phyloP scores from a whole-genome alignment of 2,329 filamentous ascomycete species.

The Ceratocystiopsis sp. region DNA sequence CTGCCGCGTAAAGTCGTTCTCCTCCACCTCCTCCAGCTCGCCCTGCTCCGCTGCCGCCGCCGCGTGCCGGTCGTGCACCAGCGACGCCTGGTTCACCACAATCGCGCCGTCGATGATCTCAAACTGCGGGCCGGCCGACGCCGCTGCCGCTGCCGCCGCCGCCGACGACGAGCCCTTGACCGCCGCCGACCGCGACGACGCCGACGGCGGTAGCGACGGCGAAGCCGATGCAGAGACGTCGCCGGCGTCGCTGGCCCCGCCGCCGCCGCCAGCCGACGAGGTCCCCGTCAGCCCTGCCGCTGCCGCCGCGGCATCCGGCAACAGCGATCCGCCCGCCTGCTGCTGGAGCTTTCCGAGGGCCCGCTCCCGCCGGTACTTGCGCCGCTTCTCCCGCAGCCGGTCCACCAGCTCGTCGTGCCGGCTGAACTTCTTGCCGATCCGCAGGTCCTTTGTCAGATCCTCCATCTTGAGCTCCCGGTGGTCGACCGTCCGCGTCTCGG shows the following conservation, averaged over 20 bases:
- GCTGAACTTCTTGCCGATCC: constrained; percentile 58
- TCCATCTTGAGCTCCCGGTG: constrained; percentile 51
- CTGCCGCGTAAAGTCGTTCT: constrained; percentile 60
- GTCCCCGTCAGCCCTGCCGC: too few relatives aligned
- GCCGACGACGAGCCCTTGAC: neutral
- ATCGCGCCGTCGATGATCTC: constrained; percentile 57
- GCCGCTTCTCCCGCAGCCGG: constrained; percentile 35
- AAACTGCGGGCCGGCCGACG: constrained; percentile 32
- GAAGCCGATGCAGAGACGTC: neutral
- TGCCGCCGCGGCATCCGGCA: neutral
- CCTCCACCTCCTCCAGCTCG: constrained; percentile 48
- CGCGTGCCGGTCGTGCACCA: constrained; percentile 52
- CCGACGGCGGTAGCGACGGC: neutral
- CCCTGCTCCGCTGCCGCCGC: constrained; percentile 34
- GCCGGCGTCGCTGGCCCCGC: neutral
- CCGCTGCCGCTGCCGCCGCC: constrained; percentile 8
- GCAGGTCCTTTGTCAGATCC: constrained; percentile 52
- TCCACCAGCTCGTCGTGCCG: constrained; percentile 56
- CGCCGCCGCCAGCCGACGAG: constrained; percentile 6
- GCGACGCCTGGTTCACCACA: constrained; percentile 49
- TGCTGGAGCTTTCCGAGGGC: constrained; percentile 24
- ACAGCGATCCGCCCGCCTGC: constrained; percentile 6
- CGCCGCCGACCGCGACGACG: neutral
- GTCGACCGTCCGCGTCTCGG: constrained; percentile 46
- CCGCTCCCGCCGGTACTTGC: constrained; percentile 12